Evolutionary conservation across 805 yeast genomes (phyloP), one percentile per base, ranked within the genome.

Genomic region (Kodamaea kakaduensis): DNA sequence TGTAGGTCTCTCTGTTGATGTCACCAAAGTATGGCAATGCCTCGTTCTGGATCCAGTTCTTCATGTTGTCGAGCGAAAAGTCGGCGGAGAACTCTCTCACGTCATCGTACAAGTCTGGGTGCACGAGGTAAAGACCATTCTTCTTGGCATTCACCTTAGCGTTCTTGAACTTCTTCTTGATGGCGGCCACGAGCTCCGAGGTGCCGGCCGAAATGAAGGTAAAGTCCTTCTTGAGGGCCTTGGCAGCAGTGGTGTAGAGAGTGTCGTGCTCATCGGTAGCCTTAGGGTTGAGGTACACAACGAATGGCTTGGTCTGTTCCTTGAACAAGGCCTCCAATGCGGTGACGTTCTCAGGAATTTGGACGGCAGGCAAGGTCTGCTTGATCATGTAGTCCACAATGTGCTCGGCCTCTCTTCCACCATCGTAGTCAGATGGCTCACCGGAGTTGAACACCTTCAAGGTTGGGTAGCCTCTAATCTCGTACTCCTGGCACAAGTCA

Each of bases 1-100:
- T 67, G 73, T 82, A 93, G 45, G 93, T 81, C 35, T 75, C 70
- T 46, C 93, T 88, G 52, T 78, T 79, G 46, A 90, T 77, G 63
- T 89, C 96, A 54, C 95, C 96, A 50, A 89, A 81, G 51, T 75
- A 71, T 38, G 97, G 96, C 57, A 84, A 73, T 32, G 81, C 61
- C 67, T 88, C 93, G 46, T 64, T 59, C 36, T 63, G 59, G 47
- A 80, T 63, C 55, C 81, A 82, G 22, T 61, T 58, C 29, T 51
- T 46, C 46, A 84, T 60, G 13, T 57, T 16, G 25, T 57, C 67
- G 25, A 39, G 36, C 36, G 56, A 57, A 38, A 66, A 49, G 36
- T 56, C 59, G 37, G 54, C 54, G 9, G 49, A 57, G 25, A 78
- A 74, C 17, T 71, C 72, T 37, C 75, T 73, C 29, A 75, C 77